A percentile compares a stretch with the other conserved stretches of the same genome.
These are phyloP conservation scores for Xerocomus spinulosus DNA, from an alignment of 768 basidiomycete genomes.

Conservation along the genomic window DNA sequence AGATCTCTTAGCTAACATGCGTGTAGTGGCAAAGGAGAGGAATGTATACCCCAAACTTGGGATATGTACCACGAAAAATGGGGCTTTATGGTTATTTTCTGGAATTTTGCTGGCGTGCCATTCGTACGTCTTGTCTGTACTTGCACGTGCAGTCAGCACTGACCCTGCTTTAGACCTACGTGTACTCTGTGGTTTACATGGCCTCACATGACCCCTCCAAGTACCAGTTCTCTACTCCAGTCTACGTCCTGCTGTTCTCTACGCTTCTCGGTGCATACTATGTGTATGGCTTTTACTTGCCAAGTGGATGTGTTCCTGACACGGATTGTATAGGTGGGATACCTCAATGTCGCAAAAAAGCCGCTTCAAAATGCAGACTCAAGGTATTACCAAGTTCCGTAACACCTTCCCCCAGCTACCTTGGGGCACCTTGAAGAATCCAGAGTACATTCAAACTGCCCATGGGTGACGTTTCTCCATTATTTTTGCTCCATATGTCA, in stretches of 20 bases:
- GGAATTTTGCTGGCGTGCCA: slow-evolving; percentile 92
- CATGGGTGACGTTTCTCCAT: slow-evolving; percentile 61
- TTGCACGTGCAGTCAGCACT: not conserved
- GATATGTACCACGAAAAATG: slow-evolving; percentile 99
- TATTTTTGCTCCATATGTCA: not conserved
- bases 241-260: slow-evolving; percentile 67
- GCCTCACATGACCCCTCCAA: slow-evolving; percentile 84
- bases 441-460: slow-evolving; percentile 86
- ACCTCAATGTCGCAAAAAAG: slow-evolving; percentile 96
- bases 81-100: slow-evolving; percentile 98
- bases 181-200: slow-evolving; percentile 98
- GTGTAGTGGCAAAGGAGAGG: slow-evolving; percentile 81
- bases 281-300: slow-evolving; percentile 47
- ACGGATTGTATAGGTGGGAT: slow-evolving; percentile 72
- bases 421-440: slow-evolving; percentile 75
- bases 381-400: slow-evolving; percentile 80
- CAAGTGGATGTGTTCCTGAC: not conserved
- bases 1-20: slow-evolving; percentile 1
- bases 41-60: slow-evolving; percentile 96
- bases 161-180: slow-evolving; percentile 64
- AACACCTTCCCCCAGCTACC: slow-evolving; percentile 94
- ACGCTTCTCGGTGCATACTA: slow-evolving; percentile 83
- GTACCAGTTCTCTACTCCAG: slow-evolving; percentile 80
- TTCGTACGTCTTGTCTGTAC: slow-evolving; percentile 55
- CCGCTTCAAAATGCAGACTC: slow-evolving; percentile 95